Evolutionary conservation across 768 basidiomycete species (phyloP), one percentile per base, ranked within the genome.

Genomic region (Rhodotorula graminis): DNA sequence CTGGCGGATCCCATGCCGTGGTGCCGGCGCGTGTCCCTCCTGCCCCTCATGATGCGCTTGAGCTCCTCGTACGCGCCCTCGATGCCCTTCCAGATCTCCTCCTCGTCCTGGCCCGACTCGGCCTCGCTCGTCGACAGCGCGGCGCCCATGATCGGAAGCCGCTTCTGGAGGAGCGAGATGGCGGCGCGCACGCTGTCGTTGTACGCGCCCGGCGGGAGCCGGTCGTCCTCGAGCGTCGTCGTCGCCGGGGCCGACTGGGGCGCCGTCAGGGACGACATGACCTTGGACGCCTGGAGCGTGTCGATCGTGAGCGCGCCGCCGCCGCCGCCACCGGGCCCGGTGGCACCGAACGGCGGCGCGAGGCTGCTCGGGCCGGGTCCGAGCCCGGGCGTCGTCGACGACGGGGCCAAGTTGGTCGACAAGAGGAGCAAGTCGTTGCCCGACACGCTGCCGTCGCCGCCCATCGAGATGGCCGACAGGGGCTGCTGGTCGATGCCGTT

Each of bases 61-160:
- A 76, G 33, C 63, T 76, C 74, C 25, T 69, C 74, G 46, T 64
- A 76, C 29, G 74, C 69, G 7, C 68, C 69, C 65, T 76, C 74
- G 29, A 76, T 69, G 5, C 74, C 74, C 59, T 72, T 76, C 74
- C 74, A 76, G 37, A 76, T 76, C 65, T 76, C 71, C 59, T 72
- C 74, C 62, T 76, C 74, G 61, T 76, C 74, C 21, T 67, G 44
- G 0, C 71, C 74, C 23, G 71, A 33, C 42, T 72, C 74, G 9
- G 3, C 52, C 58, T 55, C 68, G 33, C 68, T 69, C 46, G 68
- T 40, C 19, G 71, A 61, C 59, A 76, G 46, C 50, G 74, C 74
- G 0, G 74, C 74, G 40, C 67, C 74, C 67, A 72, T 69, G 71
- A 76, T 76, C 42, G 71, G 71, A 9, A 76, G 44, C 9, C 74